These are phyloP conservation scores for Musa schizocarpa DNA, from an alignment of 176 grass and related monocot genomes.

Conservation along the genomic window DNA sequence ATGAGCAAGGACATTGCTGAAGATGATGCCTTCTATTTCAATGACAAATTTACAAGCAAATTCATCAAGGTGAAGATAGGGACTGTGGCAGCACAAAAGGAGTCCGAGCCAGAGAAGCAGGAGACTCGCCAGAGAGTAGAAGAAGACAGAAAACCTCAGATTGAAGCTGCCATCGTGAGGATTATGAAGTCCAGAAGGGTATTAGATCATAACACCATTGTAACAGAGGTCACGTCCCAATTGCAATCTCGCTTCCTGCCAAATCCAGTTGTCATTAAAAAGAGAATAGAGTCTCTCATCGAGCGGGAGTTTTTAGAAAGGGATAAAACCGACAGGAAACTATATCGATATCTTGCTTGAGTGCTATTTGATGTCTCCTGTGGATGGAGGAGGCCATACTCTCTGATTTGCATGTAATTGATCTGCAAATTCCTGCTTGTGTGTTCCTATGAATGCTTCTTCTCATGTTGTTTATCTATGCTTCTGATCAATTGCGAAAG, in stretches of 20 bases:
- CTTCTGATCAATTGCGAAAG: no score
- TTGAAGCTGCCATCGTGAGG: slow-evolving; percentile 89
- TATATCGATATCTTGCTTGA: slow-evolving; percentile 96
- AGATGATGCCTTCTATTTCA: slow-evolving; percentile 85
- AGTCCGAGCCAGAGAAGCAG: slow-evolving; percentile 94
- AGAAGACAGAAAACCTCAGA: slow-evolving; percentile 95
- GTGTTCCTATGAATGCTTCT: no score
- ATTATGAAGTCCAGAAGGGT: slow-evolving; percentile 92
- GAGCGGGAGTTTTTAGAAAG: slow-evolving; percentile 97
- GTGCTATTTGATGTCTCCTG: no score
- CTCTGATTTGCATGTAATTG: no score
- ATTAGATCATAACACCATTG: slow-evolving; percentile 92
- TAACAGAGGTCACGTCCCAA: slow-evolving; percentile 88
- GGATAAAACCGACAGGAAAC: slow-evolving; percentile 87
- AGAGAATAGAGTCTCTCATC: slow-evolving; percentile 87
- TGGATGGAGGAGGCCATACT: no score
- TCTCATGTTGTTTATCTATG: no score
- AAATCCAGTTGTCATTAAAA: slow-evolving; percentile 95
- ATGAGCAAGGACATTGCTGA: slow-evolving; percentile 99
- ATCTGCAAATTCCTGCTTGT: background rate
- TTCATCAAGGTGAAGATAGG: slow-evolving; percentile 97
- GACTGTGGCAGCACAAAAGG: slow-evolving; percentile 86
- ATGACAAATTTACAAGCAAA: slow-evolving; percentile 96
- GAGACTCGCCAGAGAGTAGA: slow-evolving; percentile 92
- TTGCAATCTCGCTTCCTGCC: slow-evolving; percentile 83